Evolutionary conservation across 2,329 filamentous ascomycete species (phyloP).

Genomic region (Cercospora sojina): DNA sequence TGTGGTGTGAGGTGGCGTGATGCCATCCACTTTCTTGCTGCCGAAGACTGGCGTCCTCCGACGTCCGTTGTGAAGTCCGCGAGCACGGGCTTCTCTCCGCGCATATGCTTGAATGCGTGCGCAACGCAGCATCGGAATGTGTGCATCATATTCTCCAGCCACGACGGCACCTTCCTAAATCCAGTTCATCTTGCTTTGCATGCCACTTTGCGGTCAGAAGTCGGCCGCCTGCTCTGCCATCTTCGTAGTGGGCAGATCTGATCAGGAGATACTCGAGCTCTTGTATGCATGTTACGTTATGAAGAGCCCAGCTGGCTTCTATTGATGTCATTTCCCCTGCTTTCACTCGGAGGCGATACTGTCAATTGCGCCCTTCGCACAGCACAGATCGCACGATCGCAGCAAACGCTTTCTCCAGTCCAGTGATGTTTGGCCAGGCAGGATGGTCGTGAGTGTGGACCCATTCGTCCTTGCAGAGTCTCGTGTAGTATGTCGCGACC

Average conservation of each 20-base stretch:
- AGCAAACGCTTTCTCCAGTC: neutral
- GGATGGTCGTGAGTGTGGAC: neutral
- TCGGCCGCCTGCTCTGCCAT: neutral
- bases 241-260: neutral
- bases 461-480: neutral
- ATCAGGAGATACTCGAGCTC: neutral
- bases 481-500: neutral
- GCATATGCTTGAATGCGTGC: conserved; percentile 1
- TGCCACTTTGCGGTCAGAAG: neutral
- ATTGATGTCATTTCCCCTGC: neutral
- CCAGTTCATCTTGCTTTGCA: neutral
- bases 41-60: conserved; percentile 4
- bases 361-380: neutral
- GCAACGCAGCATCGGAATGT: neutral
- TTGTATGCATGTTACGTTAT: neutral
- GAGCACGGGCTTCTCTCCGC: neutral
- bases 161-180: neutral
- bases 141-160: neutral
- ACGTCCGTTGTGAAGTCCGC: conserved; percentile 3
- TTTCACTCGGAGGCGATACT: neutral
- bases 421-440: neutral
- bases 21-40: conserved; percentile 4
- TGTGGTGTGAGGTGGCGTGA: conserved; percentile 15
- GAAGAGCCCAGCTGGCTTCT: neutral
- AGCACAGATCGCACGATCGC: neutral